Conservation (phyloP, 106 monocot genomes). For the Xerophyta viscosa region DNA sequence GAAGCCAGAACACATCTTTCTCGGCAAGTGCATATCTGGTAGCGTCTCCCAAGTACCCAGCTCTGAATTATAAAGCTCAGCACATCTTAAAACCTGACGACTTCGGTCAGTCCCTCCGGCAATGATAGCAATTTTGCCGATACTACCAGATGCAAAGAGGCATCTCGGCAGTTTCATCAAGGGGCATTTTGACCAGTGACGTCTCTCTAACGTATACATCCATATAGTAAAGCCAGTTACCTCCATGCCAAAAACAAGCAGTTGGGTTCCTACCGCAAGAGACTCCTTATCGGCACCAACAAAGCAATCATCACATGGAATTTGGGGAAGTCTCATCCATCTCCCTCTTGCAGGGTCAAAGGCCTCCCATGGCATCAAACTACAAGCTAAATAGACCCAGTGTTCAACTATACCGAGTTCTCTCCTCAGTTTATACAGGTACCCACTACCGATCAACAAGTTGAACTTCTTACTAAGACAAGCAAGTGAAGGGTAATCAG, state of each 20-base stretch:
- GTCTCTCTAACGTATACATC: conserved; percentile 55
- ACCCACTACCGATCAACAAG: conserved; percentile 20
- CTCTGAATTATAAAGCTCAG: conserved; percentile 78
- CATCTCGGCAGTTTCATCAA: conserved; percentile 67
- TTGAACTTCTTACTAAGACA: conserved; percentile 27
- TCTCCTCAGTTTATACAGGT: conserved; percentile 26
- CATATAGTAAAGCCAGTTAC: conserved; percentile 45
- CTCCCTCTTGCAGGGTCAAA: conserved; percentile 54
- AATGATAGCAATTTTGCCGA: conserved; percentile 60
- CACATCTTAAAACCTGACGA: conserved; percentile 47
- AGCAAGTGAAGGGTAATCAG: conserved; percentile 28
- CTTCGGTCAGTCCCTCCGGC: conserved; percentile 54
- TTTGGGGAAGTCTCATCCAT: conserved; percentile 57
- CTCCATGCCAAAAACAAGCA: conserved; percentile 77
- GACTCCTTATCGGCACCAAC: conserved; percentile 81
- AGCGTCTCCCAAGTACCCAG: conserved; percentile 50
- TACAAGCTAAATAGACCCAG: conserved; percentile 93
- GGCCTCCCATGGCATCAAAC: conserved; percentile 62
- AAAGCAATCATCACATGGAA: conserved; percentile 71
- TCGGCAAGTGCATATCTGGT: conserved; percentile 54
- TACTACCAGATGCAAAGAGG: conserved; percentile 80
- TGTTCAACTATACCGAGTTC: conserved; percentile 41
- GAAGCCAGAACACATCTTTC: conserved; percentile 82
- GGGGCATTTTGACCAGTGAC: conserved; percentile 54
- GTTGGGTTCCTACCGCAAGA: conserved; percentile 79